Evolutionary conservation across 208 protist species (phyloP).

Genomic region (Leishmania braziliensis): DNA sequence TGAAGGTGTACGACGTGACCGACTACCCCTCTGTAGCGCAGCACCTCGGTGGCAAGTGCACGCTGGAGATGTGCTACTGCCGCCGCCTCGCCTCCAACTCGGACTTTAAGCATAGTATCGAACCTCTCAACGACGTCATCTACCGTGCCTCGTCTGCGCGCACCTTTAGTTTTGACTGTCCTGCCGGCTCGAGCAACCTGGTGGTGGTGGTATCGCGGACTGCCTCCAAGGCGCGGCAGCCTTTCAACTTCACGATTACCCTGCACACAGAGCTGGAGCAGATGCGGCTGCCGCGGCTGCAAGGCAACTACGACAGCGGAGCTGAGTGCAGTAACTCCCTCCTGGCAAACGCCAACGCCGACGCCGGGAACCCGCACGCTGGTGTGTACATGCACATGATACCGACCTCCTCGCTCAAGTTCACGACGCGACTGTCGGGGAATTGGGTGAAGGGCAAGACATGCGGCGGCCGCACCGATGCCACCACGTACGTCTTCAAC

Average conservation of each 20-base stretch:
- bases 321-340: slow-evolving; percentile 29
- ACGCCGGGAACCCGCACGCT: slow-evolving; percentile 25
- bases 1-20: slow-evolving; percentile 84
- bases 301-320: slow-evolving; percentile 12
- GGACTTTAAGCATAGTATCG: slow-evolving; percentile 51
- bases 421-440: slow-evolving; percentile 43
- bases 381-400: slow-evolving; percentile 87
- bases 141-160: slow-evolving; percentile 64
- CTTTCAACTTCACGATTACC: slow-evolving; percentile 82
- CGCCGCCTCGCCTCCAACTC: slow-evolving; percentile 64
- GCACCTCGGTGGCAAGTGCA: slow-evolving; percentile 59
- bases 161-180: slow-evolving; percentile 85
- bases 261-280: slow-evolving; percentile 82
- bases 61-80: slow-evolving; percentile 71
- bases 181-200: slow-evolving; percentile 65
- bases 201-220: slow-evolving; percentile 67
- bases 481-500: slow-evolving; percentile 69
- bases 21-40: slow-evolving; percentile 75
- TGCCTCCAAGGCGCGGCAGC: slow-evolving; percentile 37
- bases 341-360: slow-evolving; percentile 32
- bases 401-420: slow-evolving; percentile 48
- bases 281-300: slow-evolving; percentile 39
- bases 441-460: slow-evolving; percentile 72
- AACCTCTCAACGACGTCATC: slow-evolving; percentile 62
- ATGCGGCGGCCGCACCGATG: slow-evolving; percentile 66